Evolutionary conservation across 805 yeast genomes (phyloP).

Genomic region (Groenewaldozyma salmanticensis): DNA sequence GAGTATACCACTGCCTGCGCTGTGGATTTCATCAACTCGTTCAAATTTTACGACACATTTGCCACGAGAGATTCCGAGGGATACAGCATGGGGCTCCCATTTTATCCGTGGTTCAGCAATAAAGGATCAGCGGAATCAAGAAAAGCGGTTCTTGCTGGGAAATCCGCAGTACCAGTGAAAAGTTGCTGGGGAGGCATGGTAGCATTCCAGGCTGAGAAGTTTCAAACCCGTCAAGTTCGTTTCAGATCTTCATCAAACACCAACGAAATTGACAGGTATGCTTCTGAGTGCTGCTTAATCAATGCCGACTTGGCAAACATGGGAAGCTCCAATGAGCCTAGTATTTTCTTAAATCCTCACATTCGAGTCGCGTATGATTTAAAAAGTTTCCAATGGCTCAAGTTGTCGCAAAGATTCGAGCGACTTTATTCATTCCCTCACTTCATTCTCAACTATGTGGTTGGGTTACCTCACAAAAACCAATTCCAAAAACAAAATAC

Average conservation of each 20-base stretch:
- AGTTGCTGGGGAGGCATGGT: conserved; percentile 16
- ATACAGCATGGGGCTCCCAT: conserved; percentile 11
- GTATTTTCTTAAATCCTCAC: conserved; percentile 12
- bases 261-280: conserved; percentile 8
- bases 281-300: conserved; percentile 14
- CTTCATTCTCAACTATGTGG: conserved; percentile 4
- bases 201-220: conserved; percentile 12
- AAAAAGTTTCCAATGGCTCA: conserved; percentile 6
- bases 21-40: conserved; percentile 13
- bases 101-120: conserved; percentile 12
- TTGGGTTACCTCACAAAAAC: conserved; percentile 8
- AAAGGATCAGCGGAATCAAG: conserved; percentile 10
- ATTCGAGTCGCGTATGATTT: conserved; percentile 12
- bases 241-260: conserved; percentile 9
- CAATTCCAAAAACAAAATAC: background rate
- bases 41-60: conserved; percentile 14
- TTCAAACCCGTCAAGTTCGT: conserved; percentile 3
- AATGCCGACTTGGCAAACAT: conserved; percentile 10
- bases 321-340: background rate
- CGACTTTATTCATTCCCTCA: conserved; percentile 9
- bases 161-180: conserved; percentile 10
- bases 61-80: conserved; percentile 14
- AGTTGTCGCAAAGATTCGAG: conserved; percentile 10
- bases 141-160: conserved; percentile 7
- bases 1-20: conserved; percentile 13